phyloP scores from a whole-genome alignment of 2,329 filamentous ascomycete species.

The Hawksworthiomyces lignivorus region DNA sequence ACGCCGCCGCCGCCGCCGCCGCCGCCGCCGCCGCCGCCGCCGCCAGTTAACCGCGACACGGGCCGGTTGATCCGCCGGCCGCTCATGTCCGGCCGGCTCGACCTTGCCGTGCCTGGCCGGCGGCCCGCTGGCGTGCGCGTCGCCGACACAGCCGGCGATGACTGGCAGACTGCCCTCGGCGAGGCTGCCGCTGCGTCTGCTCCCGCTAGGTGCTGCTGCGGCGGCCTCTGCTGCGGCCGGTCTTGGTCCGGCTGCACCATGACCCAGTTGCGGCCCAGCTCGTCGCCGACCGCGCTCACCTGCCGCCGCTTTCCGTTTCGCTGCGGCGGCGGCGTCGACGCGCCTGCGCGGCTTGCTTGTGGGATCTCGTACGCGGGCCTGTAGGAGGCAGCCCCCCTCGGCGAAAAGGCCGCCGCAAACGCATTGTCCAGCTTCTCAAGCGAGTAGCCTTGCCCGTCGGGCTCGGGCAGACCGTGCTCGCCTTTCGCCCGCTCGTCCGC shows the following conservation, averaged over 20 bases:
- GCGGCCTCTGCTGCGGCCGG: slow-evolving; percentile 11
- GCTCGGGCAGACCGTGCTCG: no score
- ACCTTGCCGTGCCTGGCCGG: slow-evolving; percentile 22
- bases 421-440: no score
- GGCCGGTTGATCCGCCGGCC: slow-evolving; percentile 36
- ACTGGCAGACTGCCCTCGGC: no score
- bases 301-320: slow-evolving; percentile 44
- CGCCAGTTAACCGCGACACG: slow-evolving; percentile 27
- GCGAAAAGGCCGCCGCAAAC: no score
- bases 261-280: slow-evolving; percentile 63
- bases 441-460: no score
- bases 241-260: slow-evolving; percentile 43
- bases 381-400: no score
- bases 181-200: not conserved
- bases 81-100: slow-evolving; percentile 21
- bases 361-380: no score
- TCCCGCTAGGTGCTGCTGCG: not conserved
- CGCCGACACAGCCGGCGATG: not conserved
- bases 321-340: no score
- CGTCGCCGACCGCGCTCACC: slow-evolving; percentile 42
- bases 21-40: no score
- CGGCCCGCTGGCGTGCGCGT: not conserved
- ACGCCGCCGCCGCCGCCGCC: no score
- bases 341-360: no score
- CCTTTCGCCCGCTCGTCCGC: no score